Base-by-base conservation (phyloP, 768 basidiomycete genomes). In the Suillus occidentalis region DNA sequence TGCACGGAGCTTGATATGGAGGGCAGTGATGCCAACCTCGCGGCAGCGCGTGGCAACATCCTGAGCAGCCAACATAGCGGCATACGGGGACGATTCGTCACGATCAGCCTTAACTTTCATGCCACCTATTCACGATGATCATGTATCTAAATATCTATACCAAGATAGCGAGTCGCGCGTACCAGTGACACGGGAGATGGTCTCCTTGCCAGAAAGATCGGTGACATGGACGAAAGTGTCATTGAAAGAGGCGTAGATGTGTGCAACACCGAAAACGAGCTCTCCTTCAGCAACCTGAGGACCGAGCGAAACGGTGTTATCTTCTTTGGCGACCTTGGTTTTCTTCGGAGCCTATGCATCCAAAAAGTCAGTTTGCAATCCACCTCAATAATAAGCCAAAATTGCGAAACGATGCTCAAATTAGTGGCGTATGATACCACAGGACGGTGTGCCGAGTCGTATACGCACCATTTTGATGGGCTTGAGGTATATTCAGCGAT, bases 71-170 rank as follows among this genome's bases (percentile, higher is more conserved):
- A 99, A 84, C 96, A 97, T 97, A 77, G 96, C 95, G 60, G 95
- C 94, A 76, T 97, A 94, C 20, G 93, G 94, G 28, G 96, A 98
- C 49, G 95, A 98, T 83, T 99, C 97, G 83, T 99, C 97, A 81
- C 97, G 92, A 81, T 99, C 97, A 14, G 97, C 97, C 85, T 99
- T 99, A 82, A 99, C 97, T 85, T 99, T 99, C 97, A 99, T 99
- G 66, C 97, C 97, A 78, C 94, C 94, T 92, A 62, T 6, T 7
- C 56, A 31, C 7, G 18, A 59, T 59, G 14, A 36, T 53, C 34
- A 61, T 60, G 34, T 39, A 40, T 4, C 9, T n/a, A 6, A 31
- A 22, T 6, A 67, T 40, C 42, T 31, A 16, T 45, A 22, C 28
- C 55, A 36, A 31, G 16, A 55, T 36, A 65, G n/a, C 37, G 2